Conservation (phyloP, 75 land plant genomes). For the Chamaecyparis obtusa region DNA sequence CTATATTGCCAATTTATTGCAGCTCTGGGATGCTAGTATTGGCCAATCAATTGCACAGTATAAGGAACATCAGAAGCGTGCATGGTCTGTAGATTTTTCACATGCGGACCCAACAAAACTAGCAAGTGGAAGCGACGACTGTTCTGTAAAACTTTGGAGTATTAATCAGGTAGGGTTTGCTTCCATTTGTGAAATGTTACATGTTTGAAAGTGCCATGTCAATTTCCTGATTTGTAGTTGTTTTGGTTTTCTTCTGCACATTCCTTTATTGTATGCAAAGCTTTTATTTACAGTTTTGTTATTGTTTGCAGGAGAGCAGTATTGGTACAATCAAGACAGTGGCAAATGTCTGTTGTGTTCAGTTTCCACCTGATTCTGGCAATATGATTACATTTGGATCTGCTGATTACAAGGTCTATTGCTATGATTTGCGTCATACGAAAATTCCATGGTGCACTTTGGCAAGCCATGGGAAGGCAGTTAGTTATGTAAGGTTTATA, state of each 20-base stretch:
- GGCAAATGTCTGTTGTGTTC: slow-evolving; percentile 90
- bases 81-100: slow-evolving; percentile 98
- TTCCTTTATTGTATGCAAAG: not conserved
- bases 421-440: slow-evolving; percentile 79
- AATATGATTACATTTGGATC: slow-evolving; percentile 85
- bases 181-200: slow-evolving; percentile 1
- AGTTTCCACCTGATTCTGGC: slow-evolving; percentile 74
- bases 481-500: slow-evolving; percentile 85
- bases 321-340: slow-evolving; percentile 53
- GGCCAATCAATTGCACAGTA: slow-evolving; percentile 56
- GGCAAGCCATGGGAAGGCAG: slow-evolving; percentile 84
- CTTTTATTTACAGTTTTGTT: not conserved
- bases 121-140: slow-evolving; percentile 96
- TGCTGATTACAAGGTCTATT: slow-evolving; percentile 84
- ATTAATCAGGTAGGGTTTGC: slow-evolving; percentile 69
- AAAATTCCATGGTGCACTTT: slow-evolving; percentile 78
- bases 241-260: not conserved
- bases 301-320: slow-evolving; percentile 42
- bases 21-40: slow-evolving; percentile 88
- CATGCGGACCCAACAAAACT: slow-evolving; percentile 74
- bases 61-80: slow-evolving; percentile 67
- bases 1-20: slow-evolving; percentile 15
- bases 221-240: not conserved
- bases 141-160: slow-evolving; percentile 89
- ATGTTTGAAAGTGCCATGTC: not conserved